phyloP scores from a whole-genome alignment of 371 early-diverging fungal species.

The Mucor mucedo region DNA sequence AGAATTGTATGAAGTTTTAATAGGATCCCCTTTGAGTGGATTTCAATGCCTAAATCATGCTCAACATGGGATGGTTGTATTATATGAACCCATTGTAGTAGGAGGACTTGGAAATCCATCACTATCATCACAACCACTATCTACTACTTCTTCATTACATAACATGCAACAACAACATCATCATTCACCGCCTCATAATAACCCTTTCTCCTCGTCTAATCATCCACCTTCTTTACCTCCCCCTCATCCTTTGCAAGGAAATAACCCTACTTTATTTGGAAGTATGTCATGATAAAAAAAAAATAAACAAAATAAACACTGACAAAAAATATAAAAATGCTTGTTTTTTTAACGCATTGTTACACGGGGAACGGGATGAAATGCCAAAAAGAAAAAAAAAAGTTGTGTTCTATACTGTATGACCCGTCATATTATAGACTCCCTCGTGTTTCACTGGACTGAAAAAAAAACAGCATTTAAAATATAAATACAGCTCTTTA shows the following conservation, averaged over 20 bases:
- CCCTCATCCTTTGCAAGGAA: conserved; percentile 3
- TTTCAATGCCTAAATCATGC: conserved; percentile 33
- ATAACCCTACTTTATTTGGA: background rate
- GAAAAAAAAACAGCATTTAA: too few relatives aligned
- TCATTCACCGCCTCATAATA: conserved; percentile 5
- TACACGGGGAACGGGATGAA: too few relatives aligned
- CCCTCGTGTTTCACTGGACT: too few relatives aligned
- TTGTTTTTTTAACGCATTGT: too few relatives aligned
- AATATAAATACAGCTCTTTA: too few relatives aligned
- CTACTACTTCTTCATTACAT: background rate
- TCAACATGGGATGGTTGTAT: conserved; percentile 33
- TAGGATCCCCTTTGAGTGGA: conserved; percentile 19
- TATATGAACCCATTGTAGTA: conserved; percentile 25
- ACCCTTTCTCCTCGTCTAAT: background rate
- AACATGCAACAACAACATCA: background rate
- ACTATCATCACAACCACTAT: background rate
- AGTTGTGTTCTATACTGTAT: too few relatives aligned
- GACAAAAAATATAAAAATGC: too few relatives aligned
- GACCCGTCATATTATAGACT: too few relatives aligned
- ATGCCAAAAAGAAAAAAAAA: too few relatives aligned
- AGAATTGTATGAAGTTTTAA: conserved; percentile 26
- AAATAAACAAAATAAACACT: too few relatives aligned
- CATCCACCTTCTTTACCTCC: background rate
- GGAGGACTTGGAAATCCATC: background rate
- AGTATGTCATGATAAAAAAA: background rate